Evolutionary conservation across 208 protist genomes (phyloP).

Genomic region (Endotrypanum monterogeii): DNA sequence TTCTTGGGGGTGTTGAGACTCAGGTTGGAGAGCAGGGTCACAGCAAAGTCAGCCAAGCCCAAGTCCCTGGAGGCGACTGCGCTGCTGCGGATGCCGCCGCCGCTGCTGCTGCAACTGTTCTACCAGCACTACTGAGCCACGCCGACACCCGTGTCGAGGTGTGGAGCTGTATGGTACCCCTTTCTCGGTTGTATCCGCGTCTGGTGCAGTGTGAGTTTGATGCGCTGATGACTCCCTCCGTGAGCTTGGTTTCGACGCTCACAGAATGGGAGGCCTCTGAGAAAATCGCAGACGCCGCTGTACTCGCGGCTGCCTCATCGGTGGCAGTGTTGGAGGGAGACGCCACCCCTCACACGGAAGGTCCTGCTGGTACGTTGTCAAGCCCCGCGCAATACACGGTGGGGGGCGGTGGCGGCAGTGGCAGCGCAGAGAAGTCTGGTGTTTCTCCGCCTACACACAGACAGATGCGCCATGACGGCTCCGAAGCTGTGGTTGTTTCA

Average conservation of each 20-base stretch:
- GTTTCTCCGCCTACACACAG: background rate
- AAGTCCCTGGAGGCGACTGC: background rate
- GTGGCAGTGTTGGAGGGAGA: background rate
- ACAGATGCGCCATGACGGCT: background rate
- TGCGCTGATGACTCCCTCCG: slow-evolving; percentile 42
- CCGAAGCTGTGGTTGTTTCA: background rate
- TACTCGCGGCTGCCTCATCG: background rate
- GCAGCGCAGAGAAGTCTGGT: background rate
- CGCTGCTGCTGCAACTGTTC: background rate
- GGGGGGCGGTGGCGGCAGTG: background rate
- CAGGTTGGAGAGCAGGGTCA: background rate
- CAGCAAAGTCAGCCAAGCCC: background rate
- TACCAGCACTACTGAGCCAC: slow-evolving; percentile 59
- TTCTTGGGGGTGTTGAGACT: slow-evolving; percentile 1
- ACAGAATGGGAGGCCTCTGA: slow-evolving; percentile 25
- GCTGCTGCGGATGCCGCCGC: background rate
- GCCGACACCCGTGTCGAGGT: slow-evolving; percentile 58
- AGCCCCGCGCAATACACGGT: too few relatives aligned
- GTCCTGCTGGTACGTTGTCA: background rate
- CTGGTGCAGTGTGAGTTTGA: slow-evolving; percentile 62
- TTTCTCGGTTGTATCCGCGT: slow-evolving; percentile 63
- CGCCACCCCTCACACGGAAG: background rate
- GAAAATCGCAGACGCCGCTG: slow-evolving; percentile 11
- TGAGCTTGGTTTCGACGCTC: slow-evolving; percentile 33
- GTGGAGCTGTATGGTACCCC: slow-evolving; percentile 75